Evolutionary conservation across 257 asterid species (phyloP), one percentile per base, ranked within the genome.

Genomic region (Lycium ferocissimum): DNA sequence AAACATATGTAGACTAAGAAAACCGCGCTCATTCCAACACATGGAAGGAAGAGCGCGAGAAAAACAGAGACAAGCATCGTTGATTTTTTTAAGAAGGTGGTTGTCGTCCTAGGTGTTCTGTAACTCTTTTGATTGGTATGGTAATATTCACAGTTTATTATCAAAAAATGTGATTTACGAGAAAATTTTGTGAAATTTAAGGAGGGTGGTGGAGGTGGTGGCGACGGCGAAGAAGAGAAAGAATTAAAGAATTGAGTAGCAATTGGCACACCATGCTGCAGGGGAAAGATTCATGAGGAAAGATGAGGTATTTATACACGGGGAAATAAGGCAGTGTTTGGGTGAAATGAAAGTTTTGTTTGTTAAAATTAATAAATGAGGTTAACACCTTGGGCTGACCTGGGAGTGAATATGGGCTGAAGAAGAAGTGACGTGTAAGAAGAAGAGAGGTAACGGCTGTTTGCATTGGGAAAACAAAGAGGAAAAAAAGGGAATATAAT

Each of bases 21-120:
- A 7, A 95, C 94, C 0, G 90, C 97, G 87, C 92, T 86, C 99
- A 95, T 94, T 22, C 98, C 99, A 1, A 91, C 95, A 86, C 98
- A 95, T 0, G 99, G 99, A 1, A 94, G 92, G 69, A 95, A 94
- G 79, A 95, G 91, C 7, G 98, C 97, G 4, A 95, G 95, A 84
- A 95, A 94, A 6, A 94, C 89, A 10, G 97, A 92, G 15, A 93
- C 88, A 84, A 91, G 85, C 99, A 95, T 95, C 84, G 83, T 63
- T 87, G 2, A 4, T 6, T 67, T 14, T 14, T 70, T 56, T 26
- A 26, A 26, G 33, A 26, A 26, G 33, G 33, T 26, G 33, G 33
- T 26, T 26, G 33, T 26, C 33, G 33, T 26, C 33, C 33, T 26
- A 40, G 45, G 45, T 40, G 45, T 6, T 26, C n/a, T 40, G 43